phyloP scores from a whole-genome alignment of 768 basidiomycete species.

The Kwoniella dejecticola region DNA sequence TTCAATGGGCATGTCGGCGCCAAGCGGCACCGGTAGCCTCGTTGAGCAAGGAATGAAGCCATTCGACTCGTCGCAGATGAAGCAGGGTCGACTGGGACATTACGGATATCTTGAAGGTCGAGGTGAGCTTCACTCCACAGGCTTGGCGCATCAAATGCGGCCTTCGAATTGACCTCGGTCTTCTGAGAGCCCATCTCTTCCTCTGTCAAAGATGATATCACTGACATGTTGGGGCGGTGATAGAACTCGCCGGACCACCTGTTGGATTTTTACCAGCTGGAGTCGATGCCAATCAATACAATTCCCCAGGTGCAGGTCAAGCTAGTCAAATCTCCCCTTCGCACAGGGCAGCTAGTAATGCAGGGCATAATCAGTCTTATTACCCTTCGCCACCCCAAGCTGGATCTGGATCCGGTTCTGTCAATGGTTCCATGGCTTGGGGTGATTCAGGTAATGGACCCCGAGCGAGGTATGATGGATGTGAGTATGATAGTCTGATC shows the following conservation, averaged over 20 bases:
- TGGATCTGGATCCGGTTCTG: conserved; percentile 2
- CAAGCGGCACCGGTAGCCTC: neutral
- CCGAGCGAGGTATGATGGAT: conserved; percentile 45
- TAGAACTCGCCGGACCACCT: conserved; percentile 51
- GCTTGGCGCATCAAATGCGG: neutral
- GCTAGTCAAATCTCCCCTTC: conserved; percentile 12
- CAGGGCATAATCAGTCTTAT: conserved; percentile 5
- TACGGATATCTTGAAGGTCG: conserved; percentile 52
- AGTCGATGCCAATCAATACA: conserved; percentile 25
- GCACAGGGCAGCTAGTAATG: conserved; percentile 10
- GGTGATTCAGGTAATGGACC: conserved; percentile 26
- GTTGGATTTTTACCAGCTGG: conserved; percentile 46
- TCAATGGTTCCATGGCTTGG: conserved; percentile 28
- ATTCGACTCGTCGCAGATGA: conserved; percentile 43
- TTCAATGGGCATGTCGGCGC: neutral
- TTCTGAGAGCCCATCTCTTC: neutral
- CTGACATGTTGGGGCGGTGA: neutral
- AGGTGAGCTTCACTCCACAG: conserved; percentile 31
- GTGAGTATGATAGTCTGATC: conserved; percentile 36
- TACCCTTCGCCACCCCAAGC: conserved; percentile 9
- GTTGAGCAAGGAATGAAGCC: conserved; percentile 22
- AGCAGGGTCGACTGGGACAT: conserved; percentile 46
- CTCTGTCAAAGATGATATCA: too few species aligned
- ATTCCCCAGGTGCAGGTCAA: neutral
- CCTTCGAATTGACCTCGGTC: neutral